Conservation (phyloP, 345 rosid genomes). For the Eucalyptus globulus region DNA sequence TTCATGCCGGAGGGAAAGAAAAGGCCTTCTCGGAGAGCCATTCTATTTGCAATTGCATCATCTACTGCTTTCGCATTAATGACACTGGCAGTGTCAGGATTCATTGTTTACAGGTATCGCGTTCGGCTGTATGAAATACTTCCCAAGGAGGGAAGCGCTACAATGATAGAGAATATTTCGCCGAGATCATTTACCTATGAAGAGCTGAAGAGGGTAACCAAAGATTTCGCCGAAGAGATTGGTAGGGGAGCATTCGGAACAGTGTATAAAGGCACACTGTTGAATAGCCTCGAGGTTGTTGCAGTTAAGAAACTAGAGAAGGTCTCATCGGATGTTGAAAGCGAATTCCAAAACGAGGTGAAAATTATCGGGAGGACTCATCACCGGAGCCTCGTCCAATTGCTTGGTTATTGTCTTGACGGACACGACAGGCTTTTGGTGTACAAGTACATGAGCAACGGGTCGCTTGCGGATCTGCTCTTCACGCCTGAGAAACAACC, state of each 20-base stretch:
- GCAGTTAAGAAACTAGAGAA: constrained; percentile 3
- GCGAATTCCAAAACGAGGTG: constrained; percentile 9
- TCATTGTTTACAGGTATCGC: neutral
- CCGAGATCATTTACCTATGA: neutral
- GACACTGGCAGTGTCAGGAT: neutral
- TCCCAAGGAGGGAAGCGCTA: neutral
- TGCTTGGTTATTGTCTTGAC: constrained; percentile 9
- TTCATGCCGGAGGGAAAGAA: neutral
- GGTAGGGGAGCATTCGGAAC: constrained; percentile 10
- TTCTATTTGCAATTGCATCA: neutral
- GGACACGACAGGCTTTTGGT: constrained; percentile 7
- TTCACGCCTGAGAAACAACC: neutral
- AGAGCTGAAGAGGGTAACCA: constrained; percentile 2
- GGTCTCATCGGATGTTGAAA: neutral
- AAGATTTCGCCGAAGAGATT: constrained; percentile 8
- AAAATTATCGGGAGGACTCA: constrained; percentile 11
- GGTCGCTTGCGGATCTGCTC: constrained; percentile 7
- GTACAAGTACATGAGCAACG: constrained; percentile 12
- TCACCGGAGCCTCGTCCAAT: constrained; percentile 5
- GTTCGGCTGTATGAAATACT: neutral
- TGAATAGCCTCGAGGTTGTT: neutral
- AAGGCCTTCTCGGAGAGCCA: neutral
- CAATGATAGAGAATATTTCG: neutral
- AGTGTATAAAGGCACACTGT: neutral
- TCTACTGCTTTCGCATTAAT: neutral